A percentile compares a stretch with the other conserved stretches of the same genome.
These are phyloP conservation scores for Populus hybrid DNA, from an alignment of 441 rosid genomes.

Conservation along the genomic window DNA sequence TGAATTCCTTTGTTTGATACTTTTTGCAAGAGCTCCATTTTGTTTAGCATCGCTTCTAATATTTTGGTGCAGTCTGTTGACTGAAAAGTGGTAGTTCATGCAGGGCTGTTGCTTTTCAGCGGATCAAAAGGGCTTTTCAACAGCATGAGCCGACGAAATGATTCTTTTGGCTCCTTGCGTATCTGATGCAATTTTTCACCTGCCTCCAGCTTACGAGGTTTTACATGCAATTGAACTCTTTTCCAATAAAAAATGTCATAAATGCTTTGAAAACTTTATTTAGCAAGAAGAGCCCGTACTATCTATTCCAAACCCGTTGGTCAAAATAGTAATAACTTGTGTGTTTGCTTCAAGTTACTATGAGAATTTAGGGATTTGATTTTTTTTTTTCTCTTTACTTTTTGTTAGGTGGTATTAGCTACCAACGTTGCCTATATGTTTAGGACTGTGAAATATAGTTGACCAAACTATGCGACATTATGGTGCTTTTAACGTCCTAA, in stretches of 20 bases:
- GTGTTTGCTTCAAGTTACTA: conserved; percentile 1
- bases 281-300: background rate
- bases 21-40: background rate
- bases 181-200: background rate
- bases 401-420: background rate
- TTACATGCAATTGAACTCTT: background rate
- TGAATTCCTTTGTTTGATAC: background rate
- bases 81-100: background rate
- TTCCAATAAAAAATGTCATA: background rate
- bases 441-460: background rate
- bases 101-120: conserved; percentile 3
- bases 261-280: background rate
- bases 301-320: background rate
- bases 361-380: background rate
- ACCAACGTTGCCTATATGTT: background rate
- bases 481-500: background rate
- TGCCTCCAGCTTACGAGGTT: background rate
- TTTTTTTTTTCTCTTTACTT: background rate
- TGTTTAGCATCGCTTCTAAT: background rate
- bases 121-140: background rate
- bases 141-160: background rate
- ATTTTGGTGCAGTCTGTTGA: background rate
- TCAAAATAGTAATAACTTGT: conserved; percentile 1
- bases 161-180: background rate
- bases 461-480: background rate